These are phyloP conservation scores for Aegilops sharonensis DNA, from an alignment of 176 grass and related monocot species.

Conservation along the genomic window DNA sequence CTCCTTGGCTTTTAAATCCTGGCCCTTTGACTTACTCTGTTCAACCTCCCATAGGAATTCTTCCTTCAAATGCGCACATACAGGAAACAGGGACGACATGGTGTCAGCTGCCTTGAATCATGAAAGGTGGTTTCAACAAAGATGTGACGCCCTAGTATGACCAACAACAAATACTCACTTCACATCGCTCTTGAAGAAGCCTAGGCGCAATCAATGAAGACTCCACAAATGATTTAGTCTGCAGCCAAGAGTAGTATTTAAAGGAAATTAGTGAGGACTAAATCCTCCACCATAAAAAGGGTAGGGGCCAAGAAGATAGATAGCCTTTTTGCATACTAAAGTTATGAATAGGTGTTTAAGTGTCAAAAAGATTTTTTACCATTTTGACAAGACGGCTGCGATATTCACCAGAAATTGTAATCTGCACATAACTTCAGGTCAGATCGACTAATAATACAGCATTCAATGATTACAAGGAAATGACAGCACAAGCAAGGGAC, in stretches of 20 bases:
- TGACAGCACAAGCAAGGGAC: background rate
- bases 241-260: conserved; percentile 21
- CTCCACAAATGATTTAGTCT: conserved; percentile 93
- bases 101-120: conserved; percentile 28
- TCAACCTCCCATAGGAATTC: conserved; percentile 97
- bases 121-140: conserved; percentile 16
- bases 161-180: conserved; percentile 58
- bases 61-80: conserved; percentile 57
- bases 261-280: conserved; percentile 11
- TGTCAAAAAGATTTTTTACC: conserved; percentile 48
- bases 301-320: background rate
- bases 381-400: conserved; percentile 91
- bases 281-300: background rate
- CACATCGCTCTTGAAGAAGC: conserved; percentile 97
- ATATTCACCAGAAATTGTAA: conserved; percentile 79
- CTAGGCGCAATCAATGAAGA: conserved; percentile 53
- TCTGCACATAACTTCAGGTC: conserved; percentile 51
- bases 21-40: conserved; percentile 77
- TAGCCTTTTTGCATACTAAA: conserved; percentile 2
- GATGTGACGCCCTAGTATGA: conserved; percentile 12
- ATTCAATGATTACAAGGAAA: background rate
- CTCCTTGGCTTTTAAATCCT: conserved; percentile 94
- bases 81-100: conserved; percentile 29
- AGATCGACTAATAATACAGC: conserved; percentile 10
- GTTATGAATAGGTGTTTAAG: background rate